A percentile compares a stretch with the other conserved stretches of the same genome.
phyloP scores from a whole-genome alignment of 2,329 filamentous ascomycete species.

The Ceratocystis ficicola region DNA sequence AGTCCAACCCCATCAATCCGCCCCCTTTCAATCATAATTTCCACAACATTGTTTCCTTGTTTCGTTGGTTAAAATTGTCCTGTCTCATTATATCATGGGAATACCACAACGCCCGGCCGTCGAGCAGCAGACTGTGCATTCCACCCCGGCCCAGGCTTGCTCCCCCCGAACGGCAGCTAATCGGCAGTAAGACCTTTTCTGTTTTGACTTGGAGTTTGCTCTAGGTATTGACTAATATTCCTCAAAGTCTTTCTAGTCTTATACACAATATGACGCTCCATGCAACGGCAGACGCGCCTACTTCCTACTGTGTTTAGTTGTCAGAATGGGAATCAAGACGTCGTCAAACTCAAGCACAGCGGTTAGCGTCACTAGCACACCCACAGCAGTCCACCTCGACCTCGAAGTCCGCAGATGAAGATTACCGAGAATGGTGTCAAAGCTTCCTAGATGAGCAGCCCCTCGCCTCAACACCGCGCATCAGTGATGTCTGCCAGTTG shows the following conservation, averaged over 20 bases:
- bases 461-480: background rate
- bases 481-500: background rate
- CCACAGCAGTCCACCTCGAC: no score
- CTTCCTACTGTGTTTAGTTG: constrained; percentile 1
- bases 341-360: background rate
- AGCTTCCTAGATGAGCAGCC: background rate
- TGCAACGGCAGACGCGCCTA: background rate
- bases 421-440: background rate
- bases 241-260: background rate
- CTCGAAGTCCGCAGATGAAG: background rate
- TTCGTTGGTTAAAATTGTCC: background rate
- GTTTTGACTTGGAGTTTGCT: background rate
- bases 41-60: constrained; percentile 1
- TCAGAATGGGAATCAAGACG: constrained; percentile 2
- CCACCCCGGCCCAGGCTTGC: background rate
- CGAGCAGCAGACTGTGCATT: background rate
- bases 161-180: background rate
- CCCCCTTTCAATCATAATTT: background rate
- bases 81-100: background rate
- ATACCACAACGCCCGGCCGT: background rate
- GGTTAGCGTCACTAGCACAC: background rate
- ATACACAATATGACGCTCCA: constrained; percentile 1
- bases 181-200: background rate
- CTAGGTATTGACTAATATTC: background rate
- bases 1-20: background rate